These are phyloP conservation scores for Golubevia pallescens DNA, from an alignment of 1,284 basidiomycete species.

Conservation along the genomic window DNA sequence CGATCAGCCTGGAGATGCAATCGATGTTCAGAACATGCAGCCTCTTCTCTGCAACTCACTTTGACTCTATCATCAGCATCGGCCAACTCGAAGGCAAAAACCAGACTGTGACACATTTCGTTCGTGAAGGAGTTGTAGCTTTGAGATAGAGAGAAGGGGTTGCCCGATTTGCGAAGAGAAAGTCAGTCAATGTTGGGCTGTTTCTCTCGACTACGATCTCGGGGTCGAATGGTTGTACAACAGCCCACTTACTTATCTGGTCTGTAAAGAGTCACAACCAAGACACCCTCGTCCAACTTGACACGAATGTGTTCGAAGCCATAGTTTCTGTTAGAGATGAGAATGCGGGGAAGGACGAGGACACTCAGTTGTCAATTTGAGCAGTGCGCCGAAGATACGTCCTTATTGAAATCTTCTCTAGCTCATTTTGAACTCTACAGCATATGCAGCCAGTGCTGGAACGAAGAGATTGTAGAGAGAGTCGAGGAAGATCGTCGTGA, in stretches of 20 bases:
- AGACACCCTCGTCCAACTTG: no score
- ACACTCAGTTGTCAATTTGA: no score
- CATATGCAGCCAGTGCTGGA: no score
- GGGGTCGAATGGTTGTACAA: background rate
- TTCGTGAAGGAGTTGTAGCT: conserved; percentile 35
- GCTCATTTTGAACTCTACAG: no score
- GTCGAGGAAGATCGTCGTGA: background rate
- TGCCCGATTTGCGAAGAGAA: background rate
- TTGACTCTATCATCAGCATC: conserved; percentile 40
- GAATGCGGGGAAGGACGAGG: no score
- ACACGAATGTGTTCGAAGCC: no score
- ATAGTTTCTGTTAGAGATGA: no score
- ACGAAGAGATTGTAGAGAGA: background rate
- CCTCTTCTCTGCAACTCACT: conserved; percentile 6
- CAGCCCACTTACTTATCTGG: background rate
- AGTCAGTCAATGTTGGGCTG: background rate
- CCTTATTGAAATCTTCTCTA: no score
- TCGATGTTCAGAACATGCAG: background rate
- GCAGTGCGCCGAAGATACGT: no score
- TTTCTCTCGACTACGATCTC: background rate
- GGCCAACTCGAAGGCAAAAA: conserved; percentile 45
- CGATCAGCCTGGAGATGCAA: background rate
- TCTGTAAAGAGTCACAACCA: no score
- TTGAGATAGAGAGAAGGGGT: background rate
- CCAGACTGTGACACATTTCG: conserved; percentile 27